Percentiles rank a stretch among this genome's conserved stretches.
These are phyloP conservation scores for Drechslerella coelobrocha DNA, from an alignment of 2,329 filamentous ascomycete species.

Conservation along the genomic window DNA sequence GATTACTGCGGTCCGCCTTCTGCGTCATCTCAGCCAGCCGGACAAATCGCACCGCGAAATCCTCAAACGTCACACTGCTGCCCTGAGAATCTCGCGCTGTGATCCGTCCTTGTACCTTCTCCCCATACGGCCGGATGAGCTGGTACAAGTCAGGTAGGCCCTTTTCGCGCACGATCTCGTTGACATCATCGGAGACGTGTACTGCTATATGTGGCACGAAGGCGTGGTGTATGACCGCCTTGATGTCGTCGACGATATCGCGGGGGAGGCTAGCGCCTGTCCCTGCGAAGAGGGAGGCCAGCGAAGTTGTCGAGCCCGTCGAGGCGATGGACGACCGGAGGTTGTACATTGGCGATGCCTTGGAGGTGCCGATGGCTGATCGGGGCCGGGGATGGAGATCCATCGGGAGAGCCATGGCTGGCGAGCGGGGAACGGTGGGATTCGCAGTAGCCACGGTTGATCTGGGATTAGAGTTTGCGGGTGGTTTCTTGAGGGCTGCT, in stretches of 20 bases:
- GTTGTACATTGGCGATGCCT: constrained; percentile 66
- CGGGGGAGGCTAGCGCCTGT: constrained; percentile 57
- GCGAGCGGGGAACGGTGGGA: neutral
- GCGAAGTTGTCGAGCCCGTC: constrained; percentile 61
- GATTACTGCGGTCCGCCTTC: constrained; percentile 42
- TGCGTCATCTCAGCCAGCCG: constrained; percentile 65
- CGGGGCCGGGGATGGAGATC: constrained; percentile 31
- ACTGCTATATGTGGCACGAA: constrained; percentile 90
- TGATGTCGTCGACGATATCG: constrained; percentile 65
- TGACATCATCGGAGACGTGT: constrained; percentile 83
- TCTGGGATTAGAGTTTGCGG: neutral
- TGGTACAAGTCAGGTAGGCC: constrained; percentile 83
- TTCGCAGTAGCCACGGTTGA: neutral
- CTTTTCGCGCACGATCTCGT: constrained; percentile 79
- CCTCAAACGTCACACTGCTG: constrained; percentile 80
- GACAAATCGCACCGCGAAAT: constrained; percentile 87
- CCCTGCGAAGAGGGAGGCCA: constrained; percentile 64
- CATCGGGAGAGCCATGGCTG: constrained; percentile 42
- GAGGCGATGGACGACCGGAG: constrained; percentile 67
- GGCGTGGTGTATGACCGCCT: constrained; percentile 75
- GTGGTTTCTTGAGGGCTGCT: neutral
- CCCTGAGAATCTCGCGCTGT: constrained; percentile 89
- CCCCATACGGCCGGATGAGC: constrained; percentile 87
- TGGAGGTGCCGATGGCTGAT: constrained; percentile 62
- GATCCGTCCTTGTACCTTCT: constrained; percentile 84